Evolutionary conservation across 176 grass and related monocot genomes (phyloP).

Genomic region (Chloris gayana): DNA sequence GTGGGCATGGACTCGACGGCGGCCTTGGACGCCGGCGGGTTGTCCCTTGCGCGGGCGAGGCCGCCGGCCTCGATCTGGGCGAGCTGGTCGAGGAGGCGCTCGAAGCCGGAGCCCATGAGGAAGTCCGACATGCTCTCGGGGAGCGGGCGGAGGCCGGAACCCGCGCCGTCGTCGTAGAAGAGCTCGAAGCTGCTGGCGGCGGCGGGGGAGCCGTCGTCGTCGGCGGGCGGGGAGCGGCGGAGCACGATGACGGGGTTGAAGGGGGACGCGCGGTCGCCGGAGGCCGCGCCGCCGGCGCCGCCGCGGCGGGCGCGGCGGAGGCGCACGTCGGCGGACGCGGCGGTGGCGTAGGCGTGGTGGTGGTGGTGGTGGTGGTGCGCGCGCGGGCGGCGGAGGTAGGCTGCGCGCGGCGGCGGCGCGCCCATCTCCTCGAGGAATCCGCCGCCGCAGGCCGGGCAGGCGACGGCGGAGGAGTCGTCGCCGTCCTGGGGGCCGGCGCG

Average conservation of each 20-base stretch:
- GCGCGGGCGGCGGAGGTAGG: constrained; percentile 43
- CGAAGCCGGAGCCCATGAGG: constrained; percentile 95
- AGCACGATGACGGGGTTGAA: constrained; percentile 97
- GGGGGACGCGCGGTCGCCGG: constrained; percentile 45
- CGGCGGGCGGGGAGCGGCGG: constrained; percentile 42
- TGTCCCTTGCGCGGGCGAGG: constrained; percentile 43
- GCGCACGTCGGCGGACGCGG: constrained; percentile 31
- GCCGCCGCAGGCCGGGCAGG: constrained; percentile 76
- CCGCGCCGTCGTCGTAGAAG: constrained; percentile 92
- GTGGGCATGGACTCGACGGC: constrained; percentile 89
- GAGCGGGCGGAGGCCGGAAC: constrained; percentile 78
- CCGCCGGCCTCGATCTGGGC: constrained; percentile 83
- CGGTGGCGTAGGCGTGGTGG: not conserved
- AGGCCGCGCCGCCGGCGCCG: not conserved
- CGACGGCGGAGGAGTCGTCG: constrained; percentile 39
- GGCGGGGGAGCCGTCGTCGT: not conserved
- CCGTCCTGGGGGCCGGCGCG: constrained; percentile 33
- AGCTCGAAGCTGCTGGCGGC: constrained; percentile 74
- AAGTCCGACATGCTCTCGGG: constrained; percentile 95
- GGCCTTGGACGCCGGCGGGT: constrained; percentile 86
- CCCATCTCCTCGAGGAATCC: constrained; percentile 98
- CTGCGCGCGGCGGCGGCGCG: constrained; percentile 19
- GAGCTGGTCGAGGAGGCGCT: constrained; percentile 82
- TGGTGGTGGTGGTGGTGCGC: constrained; percentile 35
- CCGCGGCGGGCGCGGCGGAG: constrained; percentile 49